These are phyloP conservation scores for Pseudogymnoascus verrucosus DNA, from an alignment of 2,329 filamentous ascomycete genomes.

Conservation along the genomic window DNA sequence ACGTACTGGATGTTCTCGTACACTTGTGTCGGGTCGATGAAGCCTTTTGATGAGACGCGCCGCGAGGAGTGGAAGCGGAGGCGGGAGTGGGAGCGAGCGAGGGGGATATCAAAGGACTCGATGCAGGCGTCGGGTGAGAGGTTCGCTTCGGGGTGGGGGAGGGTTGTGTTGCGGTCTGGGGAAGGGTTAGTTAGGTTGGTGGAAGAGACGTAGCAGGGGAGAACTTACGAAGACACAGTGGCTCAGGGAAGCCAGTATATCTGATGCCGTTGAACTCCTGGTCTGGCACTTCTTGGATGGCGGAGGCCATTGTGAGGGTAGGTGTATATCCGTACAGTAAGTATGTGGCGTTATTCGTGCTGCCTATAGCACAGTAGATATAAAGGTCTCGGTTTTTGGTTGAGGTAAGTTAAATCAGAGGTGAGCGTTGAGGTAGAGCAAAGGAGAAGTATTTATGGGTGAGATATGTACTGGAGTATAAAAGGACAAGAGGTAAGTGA, in stretches of 20 bases:
- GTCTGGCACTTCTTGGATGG: neutral
- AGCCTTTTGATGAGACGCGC: constrained; percentile 8
- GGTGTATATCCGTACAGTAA: neutral
- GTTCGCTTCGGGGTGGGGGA: constrained; percentile 55
- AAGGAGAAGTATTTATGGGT: neutral
- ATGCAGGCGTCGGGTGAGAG: constrained; percentile 49
- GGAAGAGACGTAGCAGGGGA: neutral
- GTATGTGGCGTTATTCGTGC: neutral
- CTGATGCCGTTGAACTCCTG: constrained; percentile 21
- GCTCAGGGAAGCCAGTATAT: constrained; percentile 31
- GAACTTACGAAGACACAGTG: constrained; percentile 21
- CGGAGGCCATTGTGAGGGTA: neutral
- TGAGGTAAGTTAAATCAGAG: constrained; percentile 2
- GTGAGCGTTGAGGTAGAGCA: neutral
- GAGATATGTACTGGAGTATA: neutral
- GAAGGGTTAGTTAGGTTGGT: constrained; percentile 11
- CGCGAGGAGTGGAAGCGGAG: constrained; percentile 16
- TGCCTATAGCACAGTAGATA: neutral
- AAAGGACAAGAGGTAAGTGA: neutral
- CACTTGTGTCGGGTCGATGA: constrained; percentile 12
- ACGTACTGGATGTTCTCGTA: constrained; percentile 21
- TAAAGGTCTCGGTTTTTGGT: neutral
- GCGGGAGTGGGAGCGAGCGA: constrained; percentile 23
- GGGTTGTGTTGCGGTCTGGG: constrained; percentile 48
- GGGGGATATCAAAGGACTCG: constrained; percentile 44